These are phyloP conservation scores for Diaporthe australafricana DNA, from an alignment of 2,329 filamentous ascomycete genomes.

Conservation along the genomic window DNA sequence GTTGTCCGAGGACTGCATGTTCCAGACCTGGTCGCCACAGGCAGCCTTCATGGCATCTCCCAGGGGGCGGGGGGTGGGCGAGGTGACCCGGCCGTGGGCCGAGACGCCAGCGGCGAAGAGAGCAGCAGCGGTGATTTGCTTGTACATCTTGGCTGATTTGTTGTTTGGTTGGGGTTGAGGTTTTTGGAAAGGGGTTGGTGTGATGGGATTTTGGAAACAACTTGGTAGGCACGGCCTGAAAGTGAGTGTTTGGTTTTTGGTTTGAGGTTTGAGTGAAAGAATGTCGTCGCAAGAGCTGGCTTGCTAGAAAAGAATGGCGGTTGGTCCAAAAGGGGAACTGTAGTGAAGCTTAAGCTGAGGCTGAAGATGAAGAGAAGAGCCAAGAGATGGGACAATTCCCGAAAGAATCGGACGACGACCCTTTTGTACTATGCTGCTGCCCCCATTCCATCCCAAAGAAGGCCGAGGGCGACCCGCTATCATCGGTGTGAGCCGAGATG, in stretches of 20 bases:
- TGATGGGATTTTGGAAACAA: constrained; percentile 13
- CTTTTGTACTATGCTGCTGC: constrained; percentile 27
- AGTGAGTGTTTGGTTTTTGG: constrained; percentile 30
- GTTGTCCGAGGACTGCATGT: constrained; percentile 63
- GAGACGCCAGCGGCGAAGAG: constrained; percentile 56
- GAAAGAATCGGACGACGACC: background rate
- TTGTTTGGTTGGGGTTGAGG: background rate
- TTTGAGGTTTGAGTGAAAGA: constrained; percentile 19
- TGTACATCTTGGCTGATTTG: constrained; percentile 38
- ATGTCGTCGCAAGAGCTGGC: constrained; percentile 36
- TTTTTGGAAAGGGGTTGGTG: background rate
- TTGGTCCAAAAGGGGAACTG: constrained; percentile 34
- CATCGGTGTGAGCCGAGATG: constrained; percentile 36
- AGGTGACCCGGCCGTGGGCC: constrained; percentile 64
- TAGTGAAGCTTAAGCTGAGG: constrained; percentile 33
- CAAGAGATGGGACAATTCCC: background rate
- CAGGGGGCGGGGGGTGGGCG: constrained; percentile 60
- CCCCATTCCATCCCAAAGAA: background rate
- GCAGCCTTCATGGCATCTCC: constrained; percentile 62
- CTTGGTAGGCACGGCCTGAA: constrained; percentile 36
- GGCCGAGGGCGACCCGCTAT: constrained; percentile 11
- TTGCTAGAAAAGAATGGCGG: constrained; percentile 38
- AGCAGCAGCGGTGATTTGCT: constrained; percentile 41
- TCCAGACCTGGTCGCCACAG: constrained; percentile 66
- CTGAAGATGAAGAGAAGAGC: constrained; percentile 30